Base-by-base conservation (phyloP, 164 flowering plant species). In the Dillenia suffruticosa region DNA sequence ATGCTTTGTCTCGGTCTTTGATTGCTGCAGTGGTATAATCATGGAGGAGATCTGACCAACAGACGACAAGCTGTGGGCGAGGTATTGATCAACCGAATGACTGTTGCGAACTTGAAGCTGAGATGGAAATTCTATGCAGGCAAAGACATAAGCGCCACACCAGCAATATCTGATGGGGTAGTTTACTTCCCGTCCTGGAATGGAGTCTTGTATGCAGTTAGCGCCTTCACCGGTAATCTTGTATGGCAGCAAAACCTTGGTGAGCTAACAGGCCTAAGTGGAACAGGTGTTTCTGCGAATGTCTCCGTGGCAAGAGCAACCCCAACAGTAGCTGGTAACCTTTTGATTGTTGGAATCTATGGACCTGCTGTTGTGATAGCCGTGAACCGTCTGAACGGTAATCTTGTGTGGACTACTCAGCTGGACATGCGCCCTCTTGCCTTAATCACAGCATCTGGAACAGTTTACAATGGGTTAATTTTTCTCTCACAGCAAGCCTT, bases 121-220 rank as follows among this genome's bases (percentile, higher is more conserved):
- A 77, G 61, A 48, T 81, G 88, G 88, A 70, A 54, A 57, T 81
- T 81, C 63, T 16, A 47, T 6, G 78, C 79, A 1, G 82, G 84
- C 12, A 76, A 65, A 40, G 82, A 79, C 70, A 70, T 79, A 69
- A 57, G 80, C 1, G 85, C 85, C 0, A 81, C 85, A 1, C 88
- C 88, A 9, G 75, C 84, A 6, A 63, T 81, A 13, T 62, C 71
- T 5, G 55, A 74, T 50, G 77, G 77, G 17, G 66, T 65, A 0
- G 71, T 79, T 12, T 81, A 81, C 55, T 75, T 83, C 55, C 83
- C 84, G 0, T 66, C 74, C 8, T 83, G 88, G 84, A 76, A 83
- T 49, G 85, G 82, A 10, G 26, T 71, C 58, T 7, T 81, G 15
- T 83, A 81, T 47, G 85, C 85, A 7, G 77, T 83, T 1, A 70